Conservation (phyloP, 495 filamentous ascomycete species). For the Talaromyces nanjingensis region DNA sequence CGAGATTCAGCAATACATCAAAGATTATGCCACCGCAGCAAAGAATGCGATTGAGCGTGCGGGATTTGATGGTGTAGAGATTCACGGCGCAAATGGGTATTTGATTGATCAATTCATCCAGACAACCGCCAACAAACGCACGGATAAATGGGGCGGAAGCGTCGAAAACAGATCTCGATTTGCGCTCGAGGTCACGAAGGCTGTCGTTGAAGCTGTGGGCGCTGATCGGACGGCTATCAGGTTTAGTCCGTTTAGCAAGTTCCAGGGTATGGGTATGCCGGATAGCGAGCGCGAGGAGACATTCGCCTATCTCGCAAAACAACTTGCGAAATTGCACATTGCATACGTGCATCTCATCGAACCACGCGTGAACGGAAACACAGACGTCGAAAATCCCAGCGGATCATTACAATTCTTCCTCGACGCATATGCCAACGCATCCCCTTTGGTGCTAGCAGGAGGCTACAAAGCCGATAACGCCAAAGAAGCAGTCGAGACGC, state of each 20-base stretch:
- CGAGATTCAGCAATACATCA: slow-evolving; percentile 51
- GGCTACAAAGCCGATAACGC: slow-evolving; percentile 46
- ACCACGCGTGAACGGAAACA: slow-evolving; percentile 21
- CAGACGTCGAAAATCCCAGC: slow-evolving; percentile 37
- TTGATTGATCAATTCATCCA: slow-evolving; percentile 70
- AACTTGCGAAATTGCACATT: slow-evolving; percentile 47
- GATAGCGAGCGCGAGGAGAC: slow-evolving; percentile 50
- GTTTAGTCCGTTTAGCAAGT: slow-evolving; percentile 55
- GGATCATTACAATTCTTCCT: slow-evolving; percentile 25
- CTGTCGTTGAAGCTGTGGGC: slow-evolving; percentile 58
- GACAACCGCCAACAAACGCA: slow-evolving; percentile 53
- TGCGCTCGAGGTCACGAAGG: slow-evolving; percentile 54
- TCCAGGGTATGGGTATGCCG: slow-evolving; percentile 62
- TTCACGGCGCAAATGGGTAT: slow-evolving; percentile 71
- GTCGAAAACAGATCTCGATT: slow-evolving; percentile 65
- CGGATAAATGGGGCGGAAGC: slow-evolving; percentile 63
- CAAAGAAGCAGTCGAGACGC: slow-evolving; percentile 41
- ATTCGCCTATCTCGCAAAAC: slow-evolving; percentile 55
- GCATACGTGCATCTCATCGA: slow-evolving; percentile 64
- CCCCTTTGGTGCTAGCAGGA: slow-evolving; percentile 54
- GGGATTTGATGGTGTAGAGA: slow-evolving; percentile 72
- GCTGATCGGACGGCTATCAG: slow-evolving; percentile 55
- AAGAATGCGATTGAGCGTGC: slow-evolving; percentile 53
- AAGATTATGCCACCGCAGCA: slow-evolving; percentile 54
- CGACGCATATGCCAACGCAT: not conserved